Conservation (phyloP, 331 rosid genomes). For the Dryas integrifolia region DNA sequence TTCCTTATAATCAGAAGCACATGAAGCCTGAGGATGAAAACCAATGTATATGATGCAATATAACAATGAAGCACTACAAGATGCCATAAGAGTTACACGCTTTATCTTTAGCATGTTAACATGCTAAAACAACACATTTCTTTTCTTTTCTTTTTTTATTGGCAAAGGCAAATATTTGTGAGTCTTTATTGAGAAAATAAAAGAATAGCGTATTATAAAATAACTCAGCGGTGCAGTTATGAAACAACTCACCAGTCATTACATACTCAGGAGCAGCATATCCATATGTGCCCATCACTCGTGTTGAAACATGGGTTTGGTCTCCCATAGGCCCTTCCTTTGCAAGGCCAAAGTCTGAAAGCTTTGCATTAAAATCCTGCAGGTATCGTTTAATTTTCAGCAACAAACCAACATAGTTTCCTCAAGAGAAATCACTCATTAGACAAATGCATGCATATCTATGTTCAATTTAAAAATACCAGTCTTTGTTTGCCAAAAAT, state of each 20-base stretch:
- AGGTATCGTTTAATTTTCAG: conserved; percentile 27
- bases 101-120: no score
- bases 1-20: conserved; percentile 8
- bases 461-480: neutral
- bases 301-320: conserved; percentile 95
- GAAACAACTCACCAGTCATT: conserved; percentile 80
- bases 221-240: neutral
- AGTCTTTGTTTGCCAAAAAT: neutral
- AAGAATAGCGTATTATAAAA: neutral
- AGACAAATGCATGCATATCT: conserved; percentile 3
- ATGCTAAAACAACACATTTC: no score
- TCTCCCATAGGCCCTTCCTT: conserved; percentile 99
- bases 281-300: conserved; percentile 95
- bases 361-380: conserved; percentile 88
- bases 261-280: conserved; percentile 95
- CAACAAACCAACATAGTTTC: neutral
- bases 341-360: conserved; percentile 96
- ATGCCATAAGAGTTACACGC: no score
- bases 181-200: neutral
- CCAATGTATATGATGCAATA: neutral
- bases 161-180: neutral
- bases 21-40: neutral
- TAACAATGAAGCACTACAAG: neutral
- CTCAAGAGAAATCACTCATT: neutral
- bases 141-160: neutral